Percentiles rank a stretch among this genome's conserved stretches.
Evolutionary conservation across 23 red algal genomes (phyloP).

Genomic region (Cyanidioschyzon merolae): DNA sequence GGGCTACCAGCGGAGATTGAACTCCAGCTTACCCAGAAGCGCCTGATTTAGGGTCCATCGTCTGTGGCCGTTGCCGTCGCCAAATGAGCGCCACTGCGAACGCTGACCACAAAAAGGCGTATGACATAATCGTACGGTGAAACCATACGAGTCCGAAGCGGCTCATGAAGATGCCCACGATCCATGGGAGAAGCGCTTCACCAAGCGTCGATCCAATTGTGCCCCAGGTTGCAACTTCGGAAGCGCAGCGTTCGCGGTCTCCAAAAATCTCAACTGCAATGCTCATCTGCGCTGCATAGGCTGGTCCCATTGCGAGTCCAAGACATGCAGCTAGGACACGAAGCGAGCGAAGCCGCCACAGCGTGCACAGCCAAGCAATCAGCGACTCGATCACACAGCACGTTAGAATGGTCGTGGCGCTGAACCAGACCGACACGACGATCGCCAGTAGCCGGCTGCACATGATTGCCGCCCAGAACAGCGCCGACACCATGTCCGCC

Average conservation of each 20-base stretch:
- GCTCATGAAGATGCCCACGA: not conserved
- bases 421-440: not conserved
- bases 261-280: not conserved
- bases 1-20: slow-evolving; percentile 1
- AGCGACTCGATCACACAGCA: not conserved
- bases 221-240: not conserved
- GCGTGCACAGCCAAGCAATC: not conserved
- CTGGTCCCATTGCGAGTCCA: not conserved
- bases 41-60: not conserved
- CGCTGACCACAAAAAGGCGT: not conserved
- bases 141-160: slow-evolving; percentile 5
- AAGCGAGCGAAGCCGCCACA: not conserved
- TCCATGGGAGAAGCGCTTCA: not conserved
- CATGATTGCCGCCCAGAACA: slow-evolving; percentile 6
- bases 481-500: not conserved
- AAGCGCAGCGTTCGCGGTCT: not conserved
- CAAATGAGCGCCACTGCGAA: not conserved
- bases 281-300: slow-evolving; percentile 4
- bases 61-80: not conserved
- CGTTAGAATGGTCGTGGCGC: not conserved
- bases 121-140: not conserved
- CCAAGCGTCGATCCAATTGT: not conserved
- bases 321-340: not conserved
- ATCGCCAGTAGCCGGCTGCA: not conserved
- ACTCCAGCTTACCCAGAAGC: not conserved